phyloP scores from a whole-genome alignment of 371 early-diverging fungal genomes.

The Haplosporangium sp. region DNA sequence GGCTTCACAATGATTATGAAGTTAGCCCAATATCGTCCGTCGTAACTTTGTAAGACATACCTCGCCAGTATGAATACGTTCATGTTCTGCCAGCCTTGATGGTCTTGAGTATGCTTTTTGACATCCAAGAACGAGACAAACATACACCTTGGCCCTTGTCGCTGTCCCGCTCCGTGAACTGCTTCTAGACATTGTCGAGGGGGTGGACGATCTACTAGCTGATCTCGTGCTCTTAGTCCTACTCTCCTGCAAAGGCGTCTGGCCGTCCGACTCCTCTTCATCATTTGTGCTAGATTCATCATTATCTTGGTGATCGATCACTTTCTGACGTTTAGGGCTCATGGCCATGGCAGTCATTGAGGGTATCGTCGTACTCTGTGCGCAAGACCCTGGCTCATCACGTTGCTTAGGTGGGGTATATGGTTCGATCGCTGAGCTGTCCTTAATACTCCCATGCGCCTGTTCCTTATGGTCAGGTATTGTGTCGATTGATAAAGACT shows the following conservation, averaged over 20 bases:
- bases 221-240: no score
- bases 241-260: background rate
- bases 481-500: no score
- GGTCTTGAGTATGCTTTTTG: constrained; percentile 66
- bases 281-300: background rate
- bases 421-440: no score
- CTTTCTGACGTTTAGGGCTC: background rate
- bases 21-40: no score
- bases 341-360: background rate
- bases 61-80: constrained; percentile 71
- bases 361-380: background rate
- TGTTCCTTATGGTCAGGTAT: no score
- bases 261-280: background rate
- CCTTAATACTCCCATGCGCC: no score
- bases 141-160: constrained; percentile 14
- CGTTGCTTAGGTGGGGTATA: no score
- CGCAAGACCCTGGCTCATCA: no score
- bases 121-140: constrained; percentile 56
- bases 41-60: no score
- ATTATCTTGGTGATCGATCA: background rate
- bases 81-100: constrained; percentile 65
- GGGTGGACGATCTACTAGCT: background rate
- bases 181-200: background rate
- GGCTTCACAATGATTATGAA: no score
- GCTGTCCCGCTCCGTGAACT: background rate